phyloP scores from a whole-genome alignment of 116 monocot species.

The Papilionanthe hybrid region DNA sequence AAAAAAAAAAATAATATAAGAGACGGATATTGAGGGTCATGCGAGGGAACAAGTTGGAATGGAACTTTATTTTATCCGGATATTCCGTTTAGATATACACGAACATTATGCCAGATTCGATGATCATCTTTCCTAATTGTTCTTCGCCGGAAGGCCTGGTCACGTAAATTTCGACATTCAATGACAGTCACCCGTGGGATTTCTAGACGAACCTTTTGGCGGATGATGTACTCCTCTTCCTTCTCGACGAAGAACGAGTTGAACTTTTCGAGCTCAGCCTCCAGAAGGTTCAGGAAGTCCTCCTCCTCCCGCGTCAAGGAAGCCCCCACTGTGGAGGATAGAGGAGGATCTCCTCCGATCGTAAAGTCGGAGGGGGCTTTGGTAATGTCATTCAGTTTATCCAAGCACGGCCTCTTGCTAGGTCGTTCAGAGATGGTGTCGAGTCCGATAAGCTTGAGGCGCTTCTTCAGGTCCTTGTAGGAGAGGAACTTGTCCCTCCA shows the following conservation, averaged over 20 bases:
- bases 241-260: conserved; percentile 82
- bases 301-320: conserved; percentile 53
- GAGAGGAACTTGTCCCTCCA: conserved; percentile 83
- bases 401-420: conserved; percentile 26
- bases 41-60: no score
- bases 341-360: background rate
- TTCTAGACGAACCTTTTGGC: conserved; percentile 52
- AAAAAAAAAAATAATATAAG: no score
- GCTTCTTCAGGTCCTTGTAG: conserved; percentile 83
- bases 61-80: no score
- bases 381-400: background rate
- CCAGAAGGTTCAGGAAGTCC: conserved; percentile 60
- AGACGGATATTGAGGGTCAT: no score
- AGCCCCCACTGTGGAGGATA: background rate
- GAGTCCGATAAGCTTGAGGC: conserved; percentile 43
- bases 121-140: no score
- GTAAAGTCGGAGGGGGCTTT: conserved; percentile 5
- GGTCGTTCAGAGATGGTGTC: conserved; percentile 11
- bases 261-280: conserved; percentile 87
- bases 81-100: no score
- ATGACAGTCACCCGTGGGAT: background rate
- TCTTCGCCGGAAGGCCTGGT: no score
- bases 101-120: no score
- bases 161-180: no score
- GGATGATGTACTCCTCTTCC: conserved; percentile 94